Base-by-base conservation (phyloP, 2,329 filamentous ascomycete genomes). In the Trichoderma harzianum region DNA sequence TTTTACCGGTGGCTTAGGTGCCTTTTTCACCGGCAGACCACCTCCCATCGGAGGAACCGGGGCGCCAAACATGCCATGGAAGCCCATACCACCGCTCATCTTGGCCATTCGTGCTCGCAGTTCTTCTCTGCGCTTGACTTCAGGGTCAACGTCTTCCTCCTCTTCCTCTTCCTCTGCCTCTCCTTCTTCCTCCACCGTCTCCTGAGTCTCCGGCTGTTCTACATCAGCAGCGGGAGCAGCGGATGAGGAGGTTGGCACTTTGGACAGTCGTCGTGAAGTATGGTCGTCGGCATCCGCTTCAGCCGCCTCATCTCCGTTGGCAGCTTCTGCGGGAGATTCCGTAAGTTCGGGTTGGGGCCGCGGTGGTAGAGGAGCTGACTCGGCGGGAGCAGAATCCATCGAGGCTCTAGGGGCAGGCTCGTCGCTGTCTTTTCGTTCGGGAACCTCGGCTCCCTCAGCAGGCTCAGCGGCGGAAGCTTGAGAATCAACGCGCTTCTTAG, bases 51-150 rank as follows among this genome's bases (percentile, higher is more conserved):
- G 88, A 79, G 94, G 88, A 72, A 89, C 90, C 43, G 91, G 89
- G 24, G 88, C 88, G 21, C 93, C 93, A 80, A 97, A 97, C 90
- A 98, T 96, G 77, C 94, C 93, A 79, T 94, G 90, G 92, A 98
- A 97, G 61, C 94, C 94, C 93, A 97, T 97, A 26, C 95, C 95
- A 70, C 95, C 95, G 76, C 95, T 97, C 92, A 99, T 96, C 83
- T 97, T 98, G 60, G 96, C 96, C 94, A 99, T 99, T 76, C 96
- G 90, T 73, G 96, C 94, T 73, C 96, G 90, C 36, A 99, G 86
- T 79, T 98, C 95, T 82, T 97, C 91, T 79, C 92, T 93, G 67
- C 95, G 91, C 75, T 89, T 91, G 26, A 93, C 87, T 80, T 99
- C 96, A 1, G 94, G 94, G 77, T 98, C 95, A 66, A 97, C 85